These are phyloP conservation scores for Penicillium hesseltinei DNA, from an alignment of 2,329 filamentous ascomycete species.

Conservation along the genomic window DNA sequence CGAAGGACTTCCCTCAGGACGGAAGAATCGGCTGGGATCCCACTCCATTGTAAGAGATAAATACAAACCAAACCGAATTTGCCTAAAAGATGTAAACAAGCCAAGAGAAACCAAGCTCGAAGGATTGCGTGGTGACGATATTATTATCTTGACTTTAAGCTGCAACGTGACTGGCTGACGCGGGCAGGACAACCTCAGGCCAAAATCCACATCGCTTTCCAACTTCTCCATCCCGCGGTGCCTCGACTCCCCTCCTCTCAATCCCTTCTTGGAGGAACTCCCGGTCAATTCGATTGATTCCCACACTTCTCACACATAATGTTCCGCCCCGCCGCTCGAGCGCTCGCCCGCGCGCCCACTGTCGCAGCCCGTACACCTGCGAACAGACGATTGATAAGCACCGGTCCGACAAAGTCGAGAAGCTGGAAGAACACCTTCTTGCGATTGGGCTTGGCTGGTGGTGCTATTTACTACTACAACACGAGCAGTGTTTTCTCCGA, in stretches of 20 bases:
- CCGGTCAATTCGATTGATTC: constrained; percentile 13
- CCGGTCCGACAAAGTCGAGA: constrained; percentile 61
- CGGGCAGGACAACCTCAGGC: constrained; percentile 21
- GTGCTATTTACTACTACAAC: constrained; percentile 89
- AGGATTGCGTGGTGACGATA: constrained; percentile 6
- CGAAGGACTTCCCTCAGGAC: constrained; percentile 24
- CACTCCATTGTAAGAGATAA: constrained; percentile 32
- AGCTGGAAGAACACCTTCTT: constrained; percentile 76
- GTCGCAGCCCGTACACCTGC: constrained; percentile 33
- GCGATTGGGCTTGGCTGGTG: constrained; percentile 73
- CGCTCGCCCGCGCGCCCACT: constrained; percentile 40
- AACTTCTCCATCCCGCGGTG: constrained; percentile 23
- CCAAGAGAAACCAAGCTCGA: neutral
- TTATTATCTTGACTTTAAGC: constrained; percentile 12
- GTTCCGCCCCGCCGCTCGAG: constrained; percentile 53
- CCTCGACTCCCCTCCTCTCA: constrained; percentile 10
- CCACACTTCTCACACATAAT: constrained; percentile 35
- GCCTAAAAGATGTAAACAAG: neutral
- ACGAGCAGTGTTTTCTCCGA: constrained; percentile 85
- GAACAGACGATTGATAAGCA: constrained; percentile 55
- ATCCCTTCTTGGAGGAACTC: constrained; percentile 14
- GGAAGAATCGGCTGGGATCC: constrained; percentile 44
- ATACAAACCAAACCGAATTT: neutral
- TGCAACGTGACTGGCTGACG: constrained; percentile 27
- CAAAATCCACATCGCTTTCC: constrained; percentile 26